A percentile compares a stretch with the other conserved stretches of the same genome.
These are phyloP conservation scores for Tetratostichococcus sp. DNA, from an alignment of 139 green algal genomes.

Conservation along the genomic window DNA sequence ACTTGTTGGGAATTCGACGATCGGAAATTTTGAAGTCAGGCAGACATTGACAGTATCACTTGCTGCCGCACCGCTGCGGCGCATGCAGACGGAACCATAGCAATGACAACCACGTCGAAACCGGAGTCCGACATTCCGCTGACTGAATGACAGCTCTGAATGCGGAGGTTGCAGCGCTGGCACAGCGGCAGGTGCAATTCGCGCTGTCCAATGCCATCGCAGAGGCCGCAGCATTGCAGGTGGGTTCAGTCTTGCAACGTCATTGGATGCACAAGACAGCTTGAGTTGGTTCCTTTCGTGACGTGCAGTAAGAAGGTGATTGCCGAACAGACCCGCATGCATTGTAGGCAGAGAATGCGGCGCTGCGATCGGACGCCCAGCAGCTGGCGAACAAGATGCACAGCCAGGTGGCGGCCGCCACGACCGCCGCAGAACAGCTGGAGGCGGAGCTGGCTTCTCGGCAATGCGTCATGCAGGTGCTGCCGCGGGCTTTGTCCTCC, in stretches of 20 bases:
- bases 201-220: background rate
- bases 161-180: background rate
- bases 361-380: background rate
- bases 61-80: too few species aligned
- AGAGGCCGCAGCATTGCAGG: background rate
- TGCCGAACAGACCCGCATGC: too few species aligned
- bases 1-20: too few species aligned
- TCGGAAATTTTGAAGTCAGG: too few species aligned
- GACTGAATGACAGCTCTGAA: background rate
- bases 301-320: too few species aligned
- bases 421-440: background rate
- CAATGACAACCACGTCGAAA: too few species aligned
- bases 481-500: too few species aligned
- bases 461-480: background rate
- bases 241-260: background rate
- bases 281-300: too few species aligned
- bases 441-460: background rate
- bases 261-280: background rate
- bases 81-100: too few species aligned
- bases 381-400: background rate
- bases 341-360: background rate
- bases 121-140: too few species aligned
- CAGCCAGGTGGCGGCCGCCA: background rate
- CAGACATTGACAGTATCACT: too few species aligned
- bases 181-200: background rate